phyloP scores from a whole-genome alignment of 768 basidiomycete genomes.

The Mrakia blollopis region DNA sequence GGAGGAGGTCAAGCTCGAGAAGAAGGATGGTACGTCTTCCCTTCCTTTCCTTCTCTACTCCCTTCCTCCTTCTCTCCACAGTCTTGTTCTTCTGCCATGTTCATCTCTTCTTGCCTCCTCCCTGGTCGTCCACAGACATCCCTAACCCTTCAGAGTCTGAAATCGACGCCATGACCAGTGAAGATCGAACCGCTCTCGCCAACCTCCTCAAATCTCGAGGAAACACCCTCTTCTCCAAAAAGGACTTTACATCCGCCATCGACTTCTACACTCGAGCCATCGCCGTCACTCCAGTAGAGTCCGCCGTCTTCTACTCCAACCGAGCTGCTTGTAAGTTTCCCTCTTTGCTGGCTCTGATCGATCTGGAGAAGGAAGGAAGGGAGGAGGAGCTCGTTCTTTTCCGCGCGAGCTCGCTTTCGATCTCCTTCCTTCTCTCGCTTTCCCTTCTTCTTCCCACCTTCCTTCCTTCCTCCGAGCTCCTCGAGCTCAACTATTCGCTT shows the following conservation, averaged over 20 bases:
- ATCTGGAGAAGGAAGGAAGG: neutral
- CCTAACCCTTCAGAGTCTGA: conserved; percentile 14
- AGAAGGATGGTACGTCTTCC: conserved; percentile 26
- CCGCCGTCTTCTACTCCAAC: conserved; percentile 94
- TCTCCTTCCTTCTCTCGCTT: conserved; percentile 5
- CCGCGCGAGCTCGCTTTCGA: neutral
- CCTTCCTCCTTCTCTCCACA: neutral
- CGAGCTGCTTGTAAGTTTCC: conserved; percentile 78
- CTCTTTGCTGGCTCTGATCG: neutral
- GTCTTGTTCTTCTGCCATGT: no score
- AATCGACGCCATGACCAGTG: conserved; percentile 23
- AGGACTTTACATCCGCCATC: conserved; percentile 23
- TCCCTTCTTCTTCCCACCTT: neutral
- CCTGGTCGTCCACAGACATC: conserved; percentile 3
- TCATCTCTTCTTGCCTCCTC: neutral
- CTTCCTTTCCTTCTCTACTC: neutral
- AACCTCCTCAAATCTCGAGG: conserved; percentile 32
- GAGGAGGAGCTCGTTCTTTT: neutral
- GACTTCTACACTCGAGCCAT: conserved; percentile 51
- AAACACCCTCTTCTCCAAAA: conserved; percentile 29
- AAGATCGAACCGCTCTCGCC: conserved; percentile 29
- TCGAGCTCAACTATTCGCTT: neutral
- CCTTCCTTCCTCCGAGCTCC: neutral
- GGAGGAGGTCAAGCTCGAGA: neutral
- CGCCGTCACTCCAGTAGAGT: conserved; percentile 51